These are phyloP conservation scores for Globisporangium uncinulatum DNA, from an alignment of 352 stramenopile genomes.

Conservation along the genomic window DNA sequence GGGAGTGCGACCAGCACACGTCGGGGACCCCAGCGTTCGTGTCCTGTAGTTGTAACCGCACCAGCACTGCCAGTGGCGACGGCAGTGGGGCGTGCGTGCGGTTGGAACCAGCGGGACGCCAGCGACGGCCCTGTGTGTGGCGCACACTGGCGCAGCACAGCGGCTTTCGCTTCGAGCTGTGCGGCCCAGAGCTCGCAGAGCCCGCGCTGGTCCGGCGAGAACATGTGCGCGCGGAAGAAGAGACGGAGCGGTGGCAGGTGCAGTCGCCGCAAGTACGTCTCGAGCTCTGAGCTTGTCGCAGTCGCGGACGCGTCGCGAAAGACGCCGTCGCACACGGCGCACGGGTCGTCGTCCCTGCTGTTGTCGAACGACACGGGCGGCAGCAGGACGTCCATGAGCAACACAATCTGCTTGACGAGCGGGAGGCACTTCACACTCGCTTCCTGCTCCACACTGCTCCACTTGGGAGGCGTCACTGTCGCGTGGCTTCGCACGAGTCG, in stretches of 20 bases:
- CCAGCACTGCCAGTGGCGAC: slow-evolving; percentile 3
- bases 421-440: slow-evolving; percentile 44
- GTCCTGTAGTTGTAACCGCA: too few species aligned
- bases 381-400: slow-evolving; percentile 52
- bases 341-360: slow-evolving; percentile 16
- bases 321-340: slow-evolving; percentile 64
- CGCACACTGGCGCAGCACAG: slow-evolving; percentile 33
- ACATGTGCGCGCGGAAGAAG: slow-evolving; percentile 62
- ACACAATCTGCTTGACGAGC: slow-evolving; percentile 49
- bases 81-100: neutral
- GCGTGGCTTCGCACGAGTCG: slow-evolving; percentile 15
- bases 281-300: slow-evolving; percentile 19
- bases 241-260: slow-evolving; percentile 62
- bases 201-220: slow-evolving; percentile 44
- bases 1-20: slow-evolving; percentile 42
- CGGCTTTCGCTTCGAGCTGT: slow-evolving; percentile 66
- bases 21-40: too few species aligned
- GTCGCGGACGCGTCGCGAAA: slow-evolving; percentile 17
- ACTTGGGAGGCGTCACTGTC: neutral
- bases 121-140: too few species aligned
- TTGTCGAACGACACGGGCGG: slow-evolving; percentile 12
- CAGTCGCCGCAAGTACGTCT: slow-evolving; percentile 43
- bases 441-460: slow-evolving; percentile 29
- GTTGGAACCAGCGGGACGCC: too few species aligned
- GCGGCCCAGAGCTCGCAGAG: slow-evolving; percentile 72